Base-by-base conservation (phyloP, 2,329 filamentous ascomycete genomes). In the Pseudogymnoascus sp. region DNA sequence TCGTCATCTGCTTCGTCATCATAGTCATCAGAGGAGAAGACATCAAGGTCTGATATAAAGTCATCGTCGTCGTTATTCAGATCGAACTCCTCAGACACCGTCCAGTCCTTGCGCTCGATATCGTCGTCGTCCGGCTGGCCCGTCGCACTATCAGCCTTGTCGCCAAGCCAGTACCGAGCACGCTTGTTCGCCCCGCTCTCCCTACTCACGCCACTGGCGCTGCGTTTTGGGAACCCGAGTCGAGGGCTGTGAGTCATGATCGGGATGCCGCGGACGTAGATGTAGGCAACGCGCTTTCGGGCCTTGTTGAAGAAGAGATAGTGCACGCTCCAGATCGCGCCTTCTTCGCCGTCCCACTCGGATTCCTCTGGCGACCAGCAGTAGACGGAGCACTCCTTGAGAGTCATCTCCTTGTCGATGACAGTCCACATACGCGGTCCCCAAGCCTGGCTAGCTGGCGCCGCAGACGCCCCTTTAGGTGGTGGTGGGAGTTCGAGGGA, bases 221-320 rank as follows among this genome's bases (percentile, higher is more conserved):
- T 65, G 65, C 66, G 69, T 57, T 70, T 69, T 28, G 64, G 59
- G 50, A 69, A 63, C 7, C 67, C 66, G 57, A 79, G 69, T 22
- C 74, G 74, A 50, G 81, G 88, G 64, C 80, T 86, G 72, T 80
- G 85, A 65, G 79, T 89, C 70, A 89, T 86, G 67, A 88, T 87
- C 62, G 84, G 93, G 50, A 97, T 84, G n/a, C 90, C 92, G 64
- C 93, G 88, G 50, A 97, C 83, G 70, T 97, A 95, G 50, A 99
- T 78, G 72, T 99, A 99, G 63, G 91, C 92, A 16, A 99, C 93
- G 41, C 94, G 86, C 78, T 97, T 97, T 70, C 88, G 82, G 25
- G 86, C 80, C 70, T 93, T 93, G 79, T 96, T 97, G 81, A 97
- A 97, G 74, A 97, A 96, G 78, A 99, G 96, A 75, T 96, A 97